These are phyloP conservation scores for Scedosporium apiospermum DNA, from an alignment of 2,329 filamentous ascomycete species.

Conservation along the genomic window DNA sequence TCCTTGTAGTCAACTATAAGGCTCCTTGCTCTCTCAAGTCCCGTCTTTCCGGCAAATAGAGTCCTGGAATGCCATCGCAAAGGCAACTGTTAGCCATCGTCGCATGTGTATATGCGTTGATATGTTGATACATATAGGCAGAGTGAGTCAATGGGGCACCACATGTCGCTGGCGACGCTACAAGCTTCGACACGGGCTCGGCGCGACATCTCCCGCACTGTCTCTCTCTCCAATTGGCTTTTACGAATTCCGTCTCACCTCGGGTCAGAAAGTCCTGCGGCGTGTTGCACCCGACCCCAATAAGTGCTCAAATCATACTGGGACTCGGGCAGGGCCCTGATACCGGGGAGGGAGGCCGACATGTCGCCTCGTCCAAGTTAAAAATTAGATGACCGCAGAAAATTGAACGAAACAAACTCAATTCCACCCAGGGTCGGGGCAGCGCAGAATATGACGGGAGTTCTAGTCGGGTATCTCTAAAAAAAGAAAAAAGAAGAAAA, in stretches of 20 bases:
- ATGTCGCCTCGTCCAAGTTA: constrained; percentile 25
- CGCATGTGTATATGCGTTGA: not conserved
- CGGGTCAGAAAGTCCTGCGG: constrained; percentile 83
- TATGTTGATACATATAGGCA: not conserved
- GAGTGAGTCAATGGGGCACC: not conserved
- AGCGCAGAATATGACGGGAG: not conserved
- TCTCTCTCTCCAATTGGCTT: not conserved
- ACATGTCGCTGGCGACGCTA: not conserved
- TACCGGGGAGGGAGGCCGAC: constrained; percentile 57
- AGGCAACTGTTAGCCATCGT: not conserved
- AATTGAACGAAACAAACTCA: not conserved
- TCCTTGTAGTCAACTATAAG: constrained; percentile 80
- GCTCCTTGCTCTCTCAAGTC: constrained; percentile 77
- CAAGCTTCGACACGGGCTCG: not conserved
- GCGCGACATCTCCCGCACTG: too few species aligned
- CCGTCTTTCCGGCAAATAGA: constrained; percentile 65
- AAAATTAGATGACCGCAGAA: not conserved
- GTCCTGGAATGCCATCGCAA: constrained; percentile 47
- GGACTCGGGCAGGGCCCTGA: constrained; percentile 78
- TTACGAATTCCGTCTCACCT: constrained; percentile 49
- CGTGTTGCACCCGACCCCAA: constrained; percentile 87
- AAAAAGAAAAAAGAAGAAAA: not conserved
- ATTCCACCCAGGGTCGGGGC: constrained; percentile 5
- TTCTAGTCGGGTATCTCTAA: not conserved
- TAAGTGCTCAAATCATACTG: constrained; percentile 91